Conservation (phyloP, 345 rosid species). For the Lumnitzera littorea region DNA sequence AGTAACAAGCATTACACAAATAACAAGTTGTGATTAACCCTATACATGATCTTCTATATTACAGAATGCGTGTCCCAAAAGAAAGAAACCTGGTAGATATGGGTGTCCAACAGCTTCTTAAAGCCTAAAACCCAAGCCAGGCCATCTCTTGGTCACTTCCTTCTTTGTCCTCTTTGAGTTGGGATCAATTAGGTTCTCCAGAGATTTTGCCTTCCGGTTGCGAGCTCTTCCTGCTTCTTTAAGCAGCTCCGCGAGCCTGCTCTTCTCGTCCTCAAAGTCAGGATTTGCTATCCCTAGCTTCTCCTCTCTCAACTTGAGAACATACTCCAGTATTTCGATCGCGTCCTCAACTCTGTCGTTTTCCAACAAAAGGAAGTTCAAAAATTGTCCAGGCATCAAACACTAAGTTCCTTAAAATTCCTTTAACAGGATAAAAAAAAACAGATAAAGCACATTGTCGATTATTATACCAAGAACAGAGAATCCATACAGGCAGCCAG, state of each 20-base stretch:
- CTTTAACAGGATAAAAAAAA: no score
- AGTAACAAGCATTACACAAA: neutral
- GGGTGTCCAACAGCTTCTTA: slow-evolving; percentile 18
- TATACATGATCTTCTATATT: slow-evolving; percentile 52
- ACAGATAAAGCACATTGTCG: no score
- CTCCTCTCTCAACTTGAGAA: slow-evolving; percentile 89
- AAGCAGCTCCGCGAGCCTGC: slow-evolving; percentile 81
- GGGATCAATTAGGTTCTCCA: slow-evolving; percentile 87
- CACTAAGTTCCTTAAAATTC: no score
- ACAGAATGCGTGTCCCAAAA: slow-evolving; percentile 28
- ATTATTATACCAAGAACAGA: no score
- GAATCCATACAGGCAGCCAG: no score
- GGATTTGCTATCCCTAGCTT: slow-evolving; percentile 97
- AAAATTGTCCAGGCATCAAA: no score
- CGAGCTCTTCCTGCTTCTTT: slow-evolving; percentile 95
- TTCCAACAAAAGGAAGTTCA: neutral
- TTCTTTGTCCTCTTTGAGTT: slow-evolving; percentile 63
- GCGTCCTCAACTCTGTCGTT: slow-evolving; percentile 88
- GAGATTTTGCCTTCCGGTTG: slow-evolving; percentile 82
- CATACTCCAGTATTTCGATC: slow-evolving; percentile 84
- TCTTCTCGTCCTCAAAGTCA: slow-evolving; percentile 95
- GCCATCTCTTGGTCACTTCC: slow-evolving; percentile 75
- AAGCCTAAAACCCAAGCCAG: slow-evolving; percentile 80
- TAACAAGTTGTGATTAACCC: slow-evolving; percentile 15
- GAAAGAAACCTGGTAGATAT: slow-evolving; percentile 10